Evolutionary conservation across 2,329 filamentous ascomycete species (phyloP).

Genomic region (Ciborinia camelliae): DNA sequence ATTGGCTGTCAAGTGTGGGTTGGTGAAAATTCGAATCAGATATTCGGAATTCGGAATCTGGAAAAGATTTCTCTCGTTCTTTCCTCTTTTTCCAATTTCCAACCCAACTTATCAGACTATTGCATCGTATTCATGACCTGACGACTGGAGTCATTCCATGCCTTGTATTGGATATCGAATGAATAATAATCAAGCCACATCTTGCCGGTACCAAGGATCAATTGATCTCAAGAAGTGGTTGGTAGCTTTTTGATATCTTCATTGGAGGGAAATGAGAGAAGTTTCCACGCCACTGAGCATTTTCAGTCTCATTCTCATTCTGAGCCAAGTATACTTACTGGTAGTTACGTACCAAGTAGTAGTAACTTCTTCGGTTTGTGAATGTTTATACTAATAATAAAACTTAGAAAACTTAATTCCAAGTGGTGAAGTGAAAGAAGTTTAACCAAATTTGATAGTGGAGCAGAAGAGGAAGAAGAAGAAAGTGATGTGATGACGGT

Average conservation of each 20-base stretch:
- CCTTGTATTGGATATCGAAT: not conserved
- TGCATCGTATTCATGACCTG: not conserved
- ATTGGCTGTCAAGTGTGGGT: not conserved
- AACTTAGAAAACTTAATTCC: not conserved
- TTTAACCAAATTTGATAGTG: not conserved
- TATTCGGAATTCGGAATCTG: not conserved
- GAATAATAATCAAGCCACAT: not conserved
- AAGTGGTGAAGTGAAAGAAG: not conserved
- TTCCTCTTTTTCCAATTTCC: not conserved
- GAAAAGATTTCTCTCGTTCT: not conserved
- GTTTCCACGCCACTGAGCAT: not conserved
- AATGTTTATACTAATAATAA: not conserved
- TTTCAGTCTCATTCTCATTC: not conserved
- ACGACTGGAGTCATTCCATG: not conserved
- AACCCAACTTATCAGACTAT: not conserved
- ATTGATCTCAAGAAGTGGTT: no score
- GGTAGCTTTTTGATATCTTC: not conserved
- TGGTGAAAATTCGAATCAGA: not conserved
- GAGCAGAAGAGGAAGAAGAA: no score
- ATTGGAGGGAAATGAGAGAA: not conserved
- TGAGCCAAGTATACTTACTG: not conserved
- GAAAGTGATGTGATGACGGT: not conserved
- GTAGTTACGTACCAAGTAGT: not conserved
- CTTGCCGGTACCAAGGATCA: not conserved
- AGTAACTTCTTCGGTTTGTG: conserved; percentile 1